Evolutionary conservation across 1,284 basidiomycete species (phyloP).

Genomic region (Pseudozyma sp.): DNA sequence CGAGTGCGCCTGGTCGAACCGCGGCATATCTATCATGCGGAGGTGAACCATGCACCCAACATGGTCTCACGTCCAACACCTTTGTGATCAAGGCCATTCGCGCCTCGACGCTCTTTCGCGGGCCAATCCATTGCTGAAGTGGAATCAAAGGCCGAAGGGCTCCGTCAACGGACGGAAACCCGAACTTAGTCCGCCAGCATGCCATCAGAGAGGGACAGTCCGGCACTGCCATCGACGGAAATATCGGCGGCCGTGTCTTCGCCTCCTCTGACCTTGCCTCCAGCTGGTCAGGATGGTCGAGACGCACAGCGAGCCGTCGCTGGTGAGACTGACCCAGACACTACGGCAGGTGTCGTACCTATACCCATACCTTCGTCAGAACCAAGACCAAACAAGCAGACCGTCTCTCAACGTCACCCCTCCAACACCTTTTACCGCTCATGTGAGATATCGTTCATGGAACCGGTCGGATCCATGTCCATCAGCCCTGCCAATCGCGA

Average conservation of each 20-base stretch:
- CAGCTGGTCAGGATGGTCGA: constrained; percentile 43
- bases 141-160: too few relatives aligned
- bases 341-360: constrained; percentile 14
- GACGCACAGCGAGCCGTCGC: constrained; percentile 39
- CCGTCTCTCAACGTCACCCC: constrained; percentile 30
- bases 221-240: constrained; percentile 36
- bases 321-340: constrained; percentile 11
- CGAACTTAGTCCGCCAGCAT: constrained; percentile 2
- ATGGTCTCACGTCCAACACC: constrained; percentile 7
- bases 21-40: not conserved
- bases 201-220: constrained; percentile 19
- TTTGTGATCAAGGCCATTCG: constrained; percentile 1
- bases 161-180: too few relatives aligned
- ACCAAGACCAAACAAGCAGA: constrained; percentile 15
- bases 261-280: constrained; percentile 19
- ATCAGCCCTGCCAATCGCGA: constrained; percentile 66
- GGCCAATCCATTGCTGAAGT: not conserved
- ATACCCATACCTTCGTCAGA: constrained; percentile 31
- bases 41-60: constrained; percentile 3
- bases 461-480: constrained; percentile 68
- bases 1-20: not conserved
- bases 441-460: constrained; percentile 52
- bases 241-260: constrained; percentile 30
- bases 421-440: constrained; percentile 52
- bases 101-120: not conserved